Conservation (phyloP, 2,329 filamentous ascomycete species). For the Apiospora hydei region DNA sequence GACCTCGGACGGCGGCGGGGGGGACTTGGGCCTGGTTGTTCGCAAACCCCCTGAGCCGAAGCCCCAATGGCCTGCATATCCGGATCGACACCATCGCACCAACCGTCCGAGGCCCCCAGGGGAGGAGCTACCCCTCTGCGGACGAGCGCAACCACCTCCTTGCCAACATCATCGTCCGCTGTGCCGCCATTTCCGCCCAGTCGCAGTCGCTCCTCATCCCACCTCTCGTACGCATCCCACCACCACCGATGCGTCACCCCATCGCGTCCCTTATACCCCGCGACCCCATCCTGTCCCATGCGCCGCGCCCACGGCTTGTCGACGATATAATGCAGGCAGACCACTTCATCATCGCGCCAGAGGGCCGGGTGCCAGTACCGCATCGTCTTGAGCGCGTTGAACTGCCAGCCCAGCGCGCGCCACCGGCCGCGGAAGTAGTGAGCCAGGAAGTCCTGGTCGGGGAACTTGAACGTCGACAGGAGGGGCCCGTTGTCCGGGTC, state of each 20-base stretch:
- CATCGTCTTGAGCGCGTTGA: constrained; percentile 62
- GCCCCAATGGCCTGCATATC: constrained; percentile 30
- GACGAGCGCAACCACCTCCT: constrained; percentile 28
- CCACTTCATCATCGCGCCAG: constrained; percentile 57
- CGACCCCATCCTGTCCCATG: constrained; percentile 49
- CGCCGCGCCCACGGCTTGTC: constrained; percentile 61
- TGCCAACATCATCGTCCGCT: neutral
- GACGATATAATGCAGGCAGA: constrained; percentile 60
- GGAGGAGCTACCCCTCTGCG: constrained; percentile 31
- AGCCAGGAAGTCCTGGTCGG: constrained; percentile 61
- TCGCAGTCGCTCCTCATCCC: constrained; percentile 40
- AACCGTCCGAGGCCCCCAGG: neutral
- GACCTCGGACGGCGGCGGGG: neutral
- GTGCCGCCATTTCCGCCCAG: neutral
- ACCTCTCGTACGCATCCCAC: constrained; percentile 55
- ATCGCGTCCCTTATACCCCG: constrained; percentile 58
- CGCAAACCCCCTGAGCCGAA: constrained; percentile 30
- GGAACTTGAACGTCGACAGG: constrained; percentile 55
- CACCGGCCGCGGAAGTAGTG: constrained; percentile 54
- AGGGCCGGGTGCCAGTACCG: constrained; percentile 58
- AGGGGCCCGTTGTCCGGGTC: constrained; percentile 42
- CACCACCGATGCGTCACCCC: constrained; percentile 60
- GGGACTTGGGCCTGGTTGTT: constrained; percentile 23
- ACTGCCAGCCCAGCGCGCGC: constrained; percentile 54
- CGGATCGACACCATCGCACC: constrained; percentile 27